These are phyloP conservation scores for Exophiala oligosperma DNA, from an alignment of 2,329 filamentous ascomycete species.

Conservation along the genomic window DNA sequence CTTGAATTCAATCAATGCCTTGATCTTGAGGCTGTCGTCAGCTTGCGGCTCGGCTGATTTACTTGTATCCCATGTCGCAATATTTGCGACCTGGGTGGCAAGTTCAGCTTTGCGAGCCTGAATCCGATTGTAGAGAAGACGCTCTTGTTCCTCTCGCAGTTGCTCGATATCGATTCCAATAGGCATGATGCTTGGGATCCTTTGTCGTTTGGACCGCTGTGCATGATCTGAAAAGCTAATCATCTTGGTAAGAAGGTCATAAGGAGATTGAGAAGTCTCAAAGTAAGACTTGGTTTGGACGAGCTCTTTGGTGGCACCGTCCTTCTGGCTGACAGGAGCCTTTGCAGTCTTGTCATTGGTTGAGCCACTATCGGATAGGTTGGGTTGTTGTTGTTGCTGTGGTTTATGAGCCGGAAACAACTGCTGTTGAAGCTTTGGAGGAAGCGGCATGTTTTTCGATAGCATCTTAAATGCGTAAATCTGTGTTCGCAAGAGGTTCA, in stretches of 20 bases:
- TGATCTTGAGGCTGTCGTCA: conserved; percentile 81
- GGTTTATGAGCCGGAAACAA: conserved; percentile 65
- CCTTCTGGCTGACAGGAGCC: conserved; percentile 32
- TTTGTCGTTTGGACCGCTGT: conserved; percentile 70
- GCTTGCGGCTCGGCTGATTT: conserved; percentile 68
- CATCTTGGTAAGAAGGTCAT: conserved; percentile 54
- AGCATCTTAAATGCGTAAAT: conserved; percentile 90
- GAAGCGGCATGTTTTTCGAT: conserved; percentile 81
- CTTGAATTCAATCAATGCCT: conserved; percentile 94
- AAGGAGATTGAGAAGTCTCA: conserved; percentile 75
- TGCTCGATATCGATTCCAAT: conserved; percentile 85
- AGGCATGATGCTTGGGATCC: conserved; percentile 86
- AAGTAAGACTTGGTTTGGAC: conserved; percentile 49
- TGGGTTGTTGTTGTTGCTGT: conserved; percentile 3
- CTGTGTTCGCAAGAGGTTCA: conserved; percentile 76
- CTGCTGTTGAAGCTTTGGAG: conserved; percentile 74
- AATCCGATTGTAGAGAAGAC: conserved; percentile 87
- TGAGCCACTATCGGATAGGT: conserved; percentile 34
- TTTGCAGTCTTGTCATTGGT: conserved; percentile 37
- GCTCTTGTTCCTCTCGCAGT: conserved; percentile 80
- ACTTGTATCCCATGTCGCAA: conserved; percentile 80
- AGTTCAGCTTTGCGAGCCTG: conserved; percentile 80
- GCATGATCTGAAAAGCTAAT: conserved; percentile 82
- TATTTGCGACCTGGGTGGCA: conserved; percentile 78
- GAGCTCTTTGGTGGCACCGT: conserved; percentile 31